Evolutionary conservation across 805 yeast species (phyloP), one percentile per base, ranked within the genome.

Genomic region (Monosporozyma siamensis): DNA sequence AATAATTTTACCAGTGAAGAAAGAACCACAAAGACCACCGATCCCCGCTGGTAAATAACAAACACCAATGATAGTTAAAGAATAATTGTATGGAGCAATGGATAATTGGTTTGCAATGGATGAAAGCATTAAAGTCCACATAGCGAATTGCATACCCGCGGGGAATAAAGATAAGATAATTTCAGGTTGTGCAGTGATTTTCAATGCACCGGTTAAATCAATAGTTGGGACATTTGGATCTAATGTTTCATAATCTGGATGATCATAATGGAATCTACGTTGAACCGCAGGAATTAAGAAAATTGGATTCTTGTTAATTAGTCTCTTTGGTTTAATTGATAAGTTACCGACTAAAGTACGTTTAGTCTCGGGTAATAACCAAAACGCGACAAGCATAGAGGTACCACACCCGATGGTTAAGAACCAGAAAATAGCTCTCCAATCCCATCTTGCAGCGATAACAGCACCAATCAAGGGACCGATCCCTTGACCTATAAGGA

Each of bases 341-440:
- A 86, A 78, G 57, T 83, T 84, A 0, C 92, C 95, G 4, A 79
- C 90, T 6, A 82, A 54, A 6, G 72, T 63, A 44, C 95, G 65
- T 36, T 73, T 71, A 0, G 95, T 87, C 55, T 87, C 95, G 1
- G 95, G 92, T 11, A 86, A 58, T 3, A 70, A 43, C 5, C 68
- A 39, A 4, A 64, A 51, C 4, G 65, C 64, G 2, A 64, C 37
- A 0, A 56, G 0, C 6, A 73, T 47, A 1, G 74, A 65, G 2
- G 59, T 48, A 6, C 80, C 81, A 41, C 80, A 72, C 11, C 82
- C 77, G 17, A 82, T 78, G 0, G 81, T 75, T 40, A 82, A 62
- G 48, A 86, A 82, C 77, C 85, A 77, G 49, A 82, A 82, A n/a
- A 80, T 73, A 0, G 86, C 78, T 50, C 89, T 68, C 95, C 95